These are phyloP conservation scores for Novymonas esmeraldas DNA, from an alignment of 208 protist genomes.

Conservation along the genomic window DNA sequence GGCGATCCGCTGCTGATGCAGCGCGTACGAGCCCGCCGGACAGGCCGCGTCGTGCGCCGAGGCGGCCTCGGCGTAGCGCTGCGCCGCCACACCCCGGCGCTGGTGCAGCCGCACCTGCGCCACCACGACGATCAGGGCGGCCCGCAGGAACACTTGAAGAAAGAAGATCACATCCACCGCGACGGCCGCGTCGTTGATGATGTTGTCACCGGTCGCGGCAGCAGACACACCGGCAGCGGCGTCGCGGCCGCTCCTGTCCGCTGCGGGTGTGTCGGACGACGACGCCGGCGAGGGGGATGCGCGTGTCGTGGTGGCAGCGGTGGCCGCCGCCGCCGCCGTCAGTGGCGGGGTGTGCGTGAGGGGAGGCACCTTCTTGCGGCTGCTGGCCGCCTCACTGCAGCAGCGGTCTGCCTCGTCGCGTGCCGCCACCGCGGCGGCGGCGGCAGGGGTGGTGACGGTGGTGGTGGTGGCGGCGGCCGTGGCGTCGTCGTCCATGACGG, in stretches of 20 bases:
- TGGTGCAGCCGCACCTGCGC: slow-evolving; percentile 50
- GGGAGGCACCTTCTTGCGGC: slow-evolving; percentile 15
- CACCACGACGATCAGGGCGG: slow-evolving; percentile 53
- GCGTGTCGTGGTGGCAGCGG: not conserved
- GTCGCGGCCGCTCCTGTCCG: too few relatives aligned
- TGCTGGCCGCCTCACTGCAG: too few relatives aligned
- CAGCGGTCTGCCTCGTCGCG: too few relatives aligned
- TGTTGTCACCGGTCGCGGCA: not conserved
- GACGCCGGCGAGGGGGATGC: not conserved
- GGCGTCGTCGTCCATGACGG: not conserved
- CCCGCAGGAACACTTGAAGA: slow-evolving; percentile 56
- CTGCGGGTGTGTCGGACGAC: too few relatives aligned
- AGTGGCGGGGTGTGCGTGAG: too few relatives aligned
- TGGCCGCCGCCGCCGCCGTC: not conserved
- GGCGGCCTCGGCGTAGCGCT: slow-evolving; percentile 16
- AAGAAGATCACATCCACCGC: slow-evolving; percentile 41
- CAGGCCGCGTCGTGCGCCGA: slow-evolving; percentile 18
- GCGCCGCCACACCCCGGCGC: slow-evolving; percentile 9
- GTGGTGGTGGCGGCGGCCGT: not conserved
- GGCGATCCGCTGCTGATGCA: not conserved
- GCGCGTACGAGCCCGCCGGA: not conserved
- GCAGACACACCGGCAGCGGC: too few relatives aligned
- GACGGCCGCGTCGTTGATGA: not conserved
- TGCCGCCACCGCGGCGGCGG: slow-evolving; percentile 2
- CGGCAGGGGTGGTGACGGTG: not conserved